These are phyloP conservation scores for Capsicum baccatum DNA, from an alignment of 257 asterid species.

Conservation along the genomic window DNA sequence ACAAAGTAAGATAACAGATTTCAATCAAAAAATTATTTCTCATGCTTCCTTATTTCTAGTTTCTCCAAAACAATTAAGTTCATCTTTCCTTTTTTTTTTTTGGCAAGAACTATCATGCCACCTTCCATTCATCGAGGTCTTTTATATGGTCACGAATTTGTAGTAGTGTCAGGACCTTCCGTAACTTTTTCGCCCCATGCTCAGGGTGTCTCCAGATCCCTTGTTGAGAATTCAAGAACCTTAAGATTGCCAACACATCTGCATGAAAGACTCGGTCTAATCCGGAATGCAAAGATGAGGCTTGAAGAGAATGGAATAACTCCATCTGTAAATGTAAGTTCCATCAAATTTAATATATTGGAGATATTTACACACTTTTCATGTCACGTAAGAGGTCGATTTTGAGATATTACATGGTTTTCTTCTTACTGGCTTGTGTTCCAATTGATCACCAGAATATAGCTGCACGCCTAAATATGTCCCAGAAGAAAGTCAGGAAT, in stretches of 20 bases:
- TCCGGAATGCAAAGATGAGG: conserved; percentile 80
- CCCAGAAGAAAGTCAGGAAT: conserved; percentile 87
- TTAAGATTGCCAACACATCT: conserved; percentile 83
- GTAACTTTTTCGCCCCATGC: conserved; percentile 22
- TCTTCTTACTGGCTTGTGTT: conserved; percentile 25
- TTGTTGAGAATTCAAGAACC: conserved; percentile 84
- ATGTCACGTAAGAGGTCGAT: not conserved
- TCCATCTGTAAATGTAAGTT: conserved; percentile 83
- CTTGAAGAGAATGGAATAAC: conserved; percentile 80
- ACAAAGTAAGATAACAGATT: not conserved
- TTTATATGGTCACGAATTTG: not conserved
- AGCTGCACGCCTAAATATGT: conserved; percentile 86
- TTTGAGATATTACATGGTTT: not conserved
- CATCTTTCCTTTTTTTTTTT: not conserved
- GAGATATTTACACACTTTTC: not conserved
- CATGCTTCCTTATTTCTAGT: not conserved
- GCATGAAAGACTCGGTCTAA: conserved; percentile 80
- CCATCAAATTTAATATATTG: not conserved
- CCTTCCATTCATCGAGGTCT: conserved; percentile 11
- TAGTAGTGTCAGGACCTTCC: not conserved
- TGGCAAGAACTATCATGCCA: not conserved
- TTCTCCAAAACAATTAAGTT: not conserved
- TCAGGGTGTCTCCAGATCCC: conserved; percentile 93
- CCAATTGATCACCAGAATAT: conserved; percentile 64
- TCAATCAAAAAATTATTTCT: not conserved